These are phyloP conservation scores for Aleurites moluccanus DNA, from an alignment of 441 rosid genomes.

Conservation along the genomic window DNA sequence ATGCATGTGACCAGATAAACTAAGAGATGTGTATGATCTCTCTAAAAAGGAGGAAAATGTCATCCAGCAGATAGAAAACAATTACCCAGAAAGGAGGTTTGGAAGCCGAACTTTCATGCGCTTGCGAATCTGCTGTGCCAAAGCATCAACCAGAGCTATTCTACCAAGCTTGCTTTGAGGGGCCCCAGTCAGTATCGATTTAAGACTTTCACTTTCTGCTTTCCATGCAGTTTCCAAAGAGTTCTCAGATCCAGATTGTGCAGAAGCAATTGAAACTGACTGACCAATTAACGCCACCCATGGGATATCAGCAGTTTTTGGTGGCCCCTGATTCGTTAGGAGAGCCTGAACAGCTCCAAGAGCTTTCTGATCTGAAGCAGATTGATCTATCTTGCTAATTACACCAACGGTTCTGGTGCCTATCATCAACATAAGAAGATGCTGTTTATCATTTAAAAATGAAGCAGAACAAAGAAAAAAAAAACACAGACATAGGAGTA, in stretches of 20 bases:
- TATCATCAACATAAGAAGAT: slow-evolving; percentile 22
- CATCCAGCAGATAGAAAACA: slow-evolving; percentile 9
- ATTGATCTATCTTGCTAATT: slow-evolving; percentile 89
- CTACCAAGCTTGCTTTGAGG: slow-evolving; percentile 88
- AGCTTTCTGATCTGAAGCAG: slow-evolving; percentile 74
- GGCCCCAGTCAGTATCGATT: slow-evolving; percentile 72
- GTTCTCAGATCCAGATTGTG: slow-evolving; percentile 79
- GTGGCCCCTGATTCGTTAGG: slow-evolving; percentile 74
- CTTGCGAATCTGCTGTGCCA: slow-evolving; percentile 80
- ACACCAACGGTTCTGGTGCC: slow-evolving; percentile 91
- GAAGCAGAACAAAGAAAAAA: slow-evolving; percentile 15
- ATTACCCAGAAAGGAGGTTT: slow-evolving; percentile 85
- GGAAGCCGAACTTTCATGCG: slow-evolving; percentile 92
- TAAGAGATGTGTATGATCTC: background rate
- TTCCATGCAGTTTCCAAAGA: slow-evolving; percentile 95
- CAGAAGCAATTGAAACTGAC: slow-evolving; percentile 82
- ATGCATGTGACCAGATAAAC: background rate
- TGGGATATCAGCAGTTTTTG: slow-evolving; percentile 79
- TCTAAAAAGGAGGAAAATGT: background rate
- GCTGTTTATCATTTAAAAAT: slow-evolving; percentile 16
- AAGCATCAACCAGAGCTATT: slow-evolving; percentile 76
- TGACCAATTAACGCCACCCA: slow-evolving; percentile 98
- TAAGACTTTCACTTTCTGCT: slow-evolving; percentile 88
- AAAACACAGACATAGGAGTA: background rate
- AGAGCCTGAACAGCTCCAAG: slow-evolving; percentile 91